Evolutionary conservation across 2,329 filamentous ascomycete species (phyloP), one percentile per base, ranked within the genome.

Genomic region (Aspergillus tubingensis): DNA sequence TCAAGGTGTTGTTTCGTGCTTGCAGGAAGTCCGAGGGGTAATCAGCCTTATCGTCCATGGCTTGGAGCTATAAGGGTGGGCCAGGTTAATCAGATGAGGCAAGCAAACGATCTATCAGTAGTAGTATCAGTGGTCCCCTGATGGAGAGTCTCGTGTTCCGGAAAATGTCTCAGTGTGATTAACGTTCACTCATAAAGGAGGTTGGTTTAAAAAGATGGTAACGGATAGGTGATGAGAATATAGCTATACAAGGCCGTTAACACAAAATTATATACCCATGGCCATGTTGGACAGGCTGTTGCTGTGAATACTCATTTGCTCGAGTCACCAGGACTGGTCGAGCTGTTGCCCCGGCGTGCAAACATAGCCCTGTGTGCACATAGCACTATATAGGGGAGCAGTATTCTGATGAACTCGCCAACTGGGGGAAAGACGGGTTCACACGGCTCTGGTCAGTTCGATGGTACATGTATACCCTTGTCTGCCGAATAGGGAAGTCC

Each of bases 1-100:
- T 61, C 19, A 72, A 47, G 3, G 52, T 69, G 58, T 70, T 72
- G 25, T 27, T 43, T 17, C 73, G 53, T 10, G 68, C 68, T 41
- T 58, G 57, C 11, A 58, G 58, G 47, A 69, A 74, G 54, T 74
- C 71, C 5, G 30, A 32, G 21, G 72, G 72, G 54, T 70, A 71
- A 43, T 58, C 58, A 19, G 56, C 43, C 36, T 69, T 65, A 36
- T 32, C 36, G 10, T 67, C 62, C 70, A 72, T 73, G 11, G 6
- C 32, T 36, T 36, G 1, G 11, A 13, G 11, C 1, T 13, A 13
- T 36, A 2, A 13, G 32, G 0, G 32, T 2, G 10, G 10, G 32
- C 0, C 32, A 36, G 2, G 11, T 11, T 36, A 5, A 13, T 6
- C 10, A 36, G 2, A 13, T 36, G 5, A 13, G 32, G 32, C 32